These are phyloP conservation scores for Aspergillus cejpii DNA, from an alignment of 2,329 filamentous ascomycete genomes.

Conservation along the genomic window DNA sequence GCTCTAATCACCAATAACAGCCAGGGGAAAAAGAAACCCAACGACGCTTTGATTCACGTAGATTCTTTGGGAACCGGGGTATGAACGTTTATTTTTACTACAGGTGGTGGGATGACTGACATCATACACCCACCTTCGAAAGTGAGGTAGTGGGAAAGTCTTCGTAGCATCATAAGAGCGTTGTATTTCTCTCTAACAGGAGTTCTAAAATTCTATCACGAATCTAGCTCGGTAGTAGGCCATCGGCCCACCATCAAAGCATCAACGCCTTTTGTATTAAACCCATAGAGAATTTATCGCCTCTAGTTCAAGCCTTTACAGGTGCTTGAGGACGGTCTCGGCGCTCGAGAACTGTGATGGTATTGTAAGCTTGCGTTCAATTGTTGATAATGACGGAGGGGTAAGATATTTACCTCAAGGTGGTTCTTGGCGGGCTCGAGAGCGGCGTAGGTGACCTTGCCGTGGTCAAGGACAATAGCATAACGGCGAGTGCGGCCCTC, in stretches of 20 bases:
- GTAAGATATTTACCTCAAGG: conserved; percentile 33
- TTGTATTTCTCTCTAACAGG: conserved; percentile 18
- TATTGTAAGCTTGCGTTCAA: conserved; percentile 5
- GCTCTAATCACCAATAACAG: conserved; percentile 13
- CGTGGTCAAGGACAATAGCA: conserved; percentile 74
- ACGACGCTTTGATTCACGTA: conserved; percentile 9
- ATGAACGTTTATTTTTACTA: conserved; percentile 1
- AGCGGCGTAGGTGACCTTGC: conserved; percentile 75
- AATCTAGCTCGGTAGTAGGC: conserved; percentile 9
- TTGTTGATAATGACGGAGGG: conserved; percentile 11
- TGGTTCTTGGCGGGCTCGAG: conserved; percentile 52
- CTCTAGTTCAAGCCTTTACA: conserved; percentile 24
- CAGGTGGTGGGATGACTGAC: not conserved
- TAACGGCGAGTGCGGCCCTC: conserved; percentile 71
- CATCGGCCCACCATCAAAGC: conserved; percentile 15
- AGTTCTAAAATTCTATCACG: conserved; percentile 17
- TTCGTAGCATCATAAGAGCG: conserved; percentile 23
- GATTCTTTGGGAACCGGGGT: conserved; percentile 14
- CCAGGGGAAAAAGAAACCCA: conserved; percentile 1
- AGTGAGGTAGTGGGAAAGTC: not conserved
- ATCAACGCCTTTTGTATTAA: conserved; percentile 13
- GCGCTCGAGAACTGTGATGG: conserved; percentile 33
- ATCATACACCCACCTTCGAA: not conserved
- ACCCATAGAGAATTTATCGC: conserved; percentile 10
- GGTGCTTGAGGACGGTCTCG: conserved; percentile 34